Conservation (phyloP, 257 asterid species). For the Paraleonurus japonicus region DNA sequence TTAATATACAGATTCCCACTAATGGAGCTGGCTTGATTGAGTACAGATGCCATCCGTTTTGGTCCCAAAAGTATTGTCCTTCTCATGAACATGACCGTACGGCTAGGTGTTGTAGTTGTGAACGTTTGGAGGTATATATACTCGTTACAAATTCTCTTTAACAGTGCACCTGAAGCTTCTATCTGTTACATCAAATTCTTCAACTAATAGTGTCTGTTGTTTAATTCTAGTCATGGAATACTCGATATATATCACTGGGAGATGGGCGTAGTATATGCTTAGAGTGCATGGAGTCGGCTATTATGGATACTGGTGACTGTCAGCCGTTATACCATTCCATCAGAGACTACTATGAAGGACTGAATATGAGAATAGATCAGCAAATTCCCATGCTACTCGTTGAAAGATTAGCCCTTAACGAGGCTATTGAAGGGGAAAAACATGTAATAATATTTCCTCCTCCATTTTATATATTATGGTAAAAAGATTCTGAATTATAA, state of each 20-base stretch:
- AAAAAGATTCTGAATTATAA: background rate
- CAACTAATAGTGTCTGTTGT: background rate
- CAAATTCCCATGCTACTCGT: slow-evolving; percentile 97
- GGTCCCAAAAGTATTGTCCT: slow-evolving; percentile 94
- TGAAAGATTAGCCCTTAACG: slow-evolving; percentile 91
- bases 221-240: slow-evolving; percentile 55
- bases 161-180: background rate
- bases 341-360: slow-evolving; percentile 93
- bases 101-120: slow-evolving; percentile 92
- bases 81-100: slow-evolving; percentile 87
- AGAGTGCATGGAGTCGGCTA: slow-evolving; percentile 96
- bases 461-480: background rate
- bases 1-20: slow-evolving; percentile 69
- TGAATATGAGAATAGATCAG: slow-evolving; percentile 92
- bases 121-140: slow-evolving; percentile 75
- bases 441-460: slow-evolving; percentile 43
- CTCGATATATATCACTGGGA: slow-evolving; percentile 69
- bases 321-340: slow-evolving; percentile 90
- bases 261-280: slow-evolving; percentile 93
- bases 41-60: slow-evolving; percentile 95
- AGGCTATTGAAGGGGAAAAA: slow-evolving; percentile 98
- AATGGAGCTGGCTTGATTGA: slow-evolving; percentile 82
- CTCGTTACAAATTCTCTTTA: slow-evolving; percentile 19
- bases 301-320: slow-evolving; percentile 97
- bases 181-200: background rate